These are phyloP conservation scores for Wickerhamiella galacta DNA, from an alignment of 805 yeast genomes.

Conservation along the genomic window DNA sequence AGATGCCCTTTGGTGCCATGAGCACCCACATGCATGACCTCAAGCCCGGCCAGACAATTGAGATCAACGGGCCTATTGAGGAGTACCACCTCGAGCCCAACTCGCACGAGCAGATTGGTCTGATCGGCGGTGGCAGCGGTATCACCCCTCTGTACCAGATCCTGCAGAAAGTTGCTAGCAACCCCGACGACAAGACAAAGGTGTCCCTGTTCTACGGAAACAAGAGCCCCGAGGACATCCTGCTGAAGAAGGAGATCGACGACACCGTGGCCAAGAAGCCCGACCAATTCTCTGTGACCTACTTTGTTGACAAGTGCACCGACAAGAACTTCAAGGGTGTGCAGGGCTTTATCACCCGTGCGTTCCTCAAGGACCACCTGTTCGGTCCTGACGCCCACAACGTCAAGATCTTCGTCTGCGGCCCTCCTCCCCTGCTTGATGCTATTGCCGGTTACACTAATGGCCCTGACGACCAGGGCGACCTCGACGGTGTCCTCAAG, in stretches of 20 bases:
- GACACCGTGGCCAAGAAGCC: slow-evolving; percentile 42
- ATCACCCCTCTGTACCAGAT: slow-evolving; percentile 86
- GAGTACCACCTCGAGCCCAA: slow-evolving; percentile 86
- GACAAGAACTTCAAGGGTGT: slow-evolving; percentile 12
- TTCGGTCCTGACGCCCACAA: slow-evolving; percentile 42
- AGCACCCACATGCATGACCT: slow-evolving; percentile 51
- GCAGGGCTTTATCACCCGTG: slow-evolving; percentile 55
- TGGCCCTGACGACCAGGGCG: slow-evolving; percentile 78
- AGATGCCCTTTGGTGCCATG: slow-evolving; percentile 69
- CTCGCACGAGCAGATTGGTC: slow-evolving; percentile 53
- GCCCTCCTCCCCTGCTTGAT: slow-evolving; percentile 79
- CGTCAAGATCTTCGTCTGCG: slow-evolving; percentile 73
- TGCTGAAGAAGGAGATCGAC: slow-evolving; percentile 62
- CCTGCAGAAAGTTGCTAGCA: slow-evolving; percentile 49
- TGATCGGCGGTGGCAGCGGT: slow-evolving; percentile 91
- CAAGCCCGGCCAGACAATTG: slow-evolving; percentile 58
- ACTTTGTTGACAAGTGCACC: slow-evolving; percentile 61
- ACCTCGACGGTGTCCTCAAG: slow-evolving; percentile 67
- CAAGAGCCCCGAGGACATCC: slow-evolving; percentile 60
- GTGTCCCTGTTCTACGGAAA: slow-evolving; percentile 66
- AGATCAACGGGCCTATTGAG: slow-evolving; percentile 80
- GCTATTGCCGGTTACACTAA: slow-evolving; percentile 58
- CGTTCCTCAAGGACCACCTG: too few species aligned
- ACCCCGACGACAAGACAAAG: slow-evolving; percentile 76
- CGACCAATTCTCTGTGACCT: slow-evolving; percentile 55